Base-by-base conservation (phyloP, 2,329 filamentous ascomycete species). In the Aspergillus sergii region DNA sequence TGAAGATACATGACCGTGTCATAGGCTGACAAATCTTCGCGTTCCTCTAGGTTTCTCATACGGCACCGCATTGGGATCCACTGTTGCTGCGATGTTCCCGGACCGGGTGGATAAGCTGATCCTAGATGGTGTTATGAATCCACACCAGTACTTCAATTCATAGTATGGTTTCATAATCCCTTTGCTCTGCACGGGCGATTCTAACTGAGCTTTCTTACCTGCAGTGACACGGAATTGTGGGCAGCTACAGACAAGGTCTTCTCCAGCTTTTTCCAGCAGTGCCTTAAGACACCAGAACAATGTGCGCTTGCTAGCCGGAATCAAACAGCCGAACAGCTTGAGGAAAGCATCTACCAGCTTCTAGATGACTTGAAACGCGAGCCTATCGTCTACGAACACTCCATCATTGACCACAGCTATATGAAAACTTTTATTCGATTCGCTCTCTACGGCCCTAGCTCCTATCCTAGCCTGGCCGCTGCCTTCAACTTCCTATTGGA, bases 41-140 rank as follows among this genome's bases (percentile, higher is more conserved):
- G 34, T 2, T 32, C 2, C 10, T 8, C 1, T 58, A 61, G 51
- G 51, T 9, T 54, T 66, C 11, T 75, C 72, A 0, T 74, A 74
- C 41, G 72, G 71, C 8, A 71, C 73, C 4, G 55, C 64, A 0
- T 58, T 74, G 3, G 72, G 73, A 19, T 63, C 69, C 4, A 73
- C 69, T 6, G 59, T 78, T 60, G 77, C 77, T 19, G 74, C 76
- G 28, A 75, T 80, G 73, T 80, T 79, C 68, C 78, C 78, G 1
- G 76, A 76, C n/a, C 70, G 75, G 10, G 69, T 79, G n/a, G 78
- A 72, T 19, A 72, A 74, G 59, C 72, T 80, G 65, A 46, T 80
- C 11, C 69, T 80, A 21, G 78, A 79, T 63, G 79, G 78, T 6
- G 76, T 80, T 14, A 50, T 59, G 53, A 69, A 70, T 45, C 53